Evolutionary conservation across 768 basidiomycete species (phyloP), one percentile per base, ranked within the genome.

Genomic region (Serendipita vermifera): DNA sequence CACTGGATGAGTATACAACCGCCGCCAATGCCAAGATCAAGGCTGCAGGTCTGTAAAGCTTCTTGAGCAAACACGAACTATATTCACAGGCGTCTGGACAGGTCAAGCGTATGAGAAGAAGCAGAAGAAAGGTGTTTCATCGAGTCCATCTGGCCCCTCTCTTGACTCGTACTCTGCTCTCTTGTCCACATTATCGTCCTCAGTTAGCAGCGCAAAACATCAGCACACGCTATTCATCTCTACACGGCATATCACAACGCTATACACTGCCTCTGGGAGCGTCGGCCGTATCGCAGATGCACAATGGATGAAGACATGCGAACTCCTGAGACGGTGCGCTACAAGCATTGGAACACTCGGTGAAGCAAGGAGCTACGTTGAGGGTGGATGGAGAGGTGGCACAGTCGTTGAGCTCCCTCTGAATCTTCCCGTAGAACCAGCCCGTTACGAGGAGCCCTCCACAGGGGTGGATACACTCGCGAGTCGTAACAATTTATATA

Each of bases 231-330:
- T 51, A 15, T 51, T 51, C n/a, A 51, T 29, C 5, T 51, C 46
- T 31, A 29, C n/a, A 9, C 20, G 46, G 7, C 46, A 51, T 31
- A 31, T 51, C 15, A 51, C 20, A 9, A 31, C 46, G 17, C 22
- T 51, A 4, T 51, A 51, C 32, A 51, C 46, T 29, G 32, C 32
- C n/a, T 51, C 46, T 1, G 46, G 46, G 7, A 22, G 22, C 9
- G 46, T 51, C n/a, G 46, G 46, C n/a, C 20, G 46, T n/a, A 26
- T 51, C 9, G 46, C 46, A 9, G 46, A 51, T 51, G 46, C 46
- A 9, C 46, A 51, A n/a, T 51, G 46, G 46, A 51, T 51, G 46
- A 51, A 51, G 24, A 51, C 46, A 5, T 51, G 46, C 46, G 46
- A 51, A 9, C 27, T 51, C 1, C 29, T 51, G 46, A 20, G 46